Conservation (phyloP, 2,329 filamentous ascomycete genomes). For the Ophiosphaerella herpotricha region DNA sequence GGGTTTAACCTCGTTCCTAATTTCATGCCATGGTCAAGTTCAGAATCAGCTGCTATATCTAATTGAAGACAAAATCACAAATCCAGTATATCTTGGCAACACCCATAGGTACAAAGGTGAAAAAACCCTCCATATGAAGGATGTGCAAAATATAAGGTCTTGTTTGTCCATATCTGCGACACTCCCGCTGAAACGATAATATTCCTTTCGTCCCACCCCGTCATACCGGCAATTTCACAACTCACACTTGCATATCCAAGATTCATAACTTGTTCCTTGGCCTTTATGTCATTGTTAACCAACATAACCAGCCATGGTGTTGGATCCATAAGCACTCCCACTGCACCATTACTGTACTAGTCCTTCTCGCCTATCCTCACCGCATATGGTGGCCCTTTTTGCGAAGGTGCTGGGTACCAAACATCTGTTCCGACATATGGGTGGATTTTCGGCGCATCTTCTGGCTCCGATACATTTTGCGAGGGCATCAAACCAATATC, state of each 20-base stretch:
- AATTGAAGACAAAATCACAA: no score
- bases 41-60: no score
- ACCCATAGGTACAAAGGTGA: no score
- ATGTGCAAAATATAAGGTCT: no score
- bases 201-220: constrained; percentile 1
- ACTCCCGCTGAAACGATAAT: neutral
- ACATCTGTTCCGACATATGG: neutral
- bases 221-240: neutral
- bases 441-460: neutral
- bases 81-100: no score
- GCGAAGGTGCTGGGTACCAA: constrained; percentile 1
- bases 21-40: no score
- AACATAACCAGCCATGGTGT: constrained; percentile 1
- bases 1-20: no score
- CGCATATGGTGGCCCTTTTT: neutral
- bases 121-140: no score
- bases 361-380: neutral
- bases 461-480: neutral
- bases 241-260: constrained; percentile 1
- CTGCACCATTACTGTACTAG: neutral
- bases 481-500: no score
- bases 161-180: no score
- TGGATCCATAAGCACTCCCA: neutral
- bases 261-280: neutral
- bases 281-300: neutral